Evolutionary conservation across 805 yeast species (phyloP), one percentile per base, ranked within the genome.

Genomic region (Wickerhamiella alocasiicola): DNA sequence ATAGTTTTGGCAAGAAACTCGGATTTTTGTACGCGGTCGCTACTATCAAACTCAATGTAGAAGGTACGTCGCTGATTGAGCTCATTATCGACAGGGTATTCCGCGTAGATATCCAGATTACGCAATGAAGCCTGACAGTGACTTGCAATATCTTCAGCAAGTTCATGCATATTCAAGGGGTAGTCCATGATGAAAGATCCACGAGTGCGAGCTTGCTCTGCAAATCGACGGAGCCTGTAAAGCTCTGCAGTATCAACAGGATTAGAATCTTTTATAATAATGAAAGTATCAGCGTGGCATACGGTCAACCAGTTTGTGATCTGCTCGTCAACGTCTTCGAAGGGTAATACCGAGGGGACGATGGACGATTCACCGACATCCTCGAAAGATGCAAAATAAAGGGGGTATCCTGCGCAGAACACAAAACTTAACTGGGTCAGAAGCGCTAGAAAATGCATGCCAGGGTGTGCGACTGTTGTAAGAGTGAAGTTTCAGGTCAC

Each of bases 1-100:
- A 81, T 46, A 3, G 81, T 65, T 15, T 66, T 65, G 39, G 79
- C 64, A 9, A 82, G 45, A 12, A 64, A 59, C 34, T 65, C 69
- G 48, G 71, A 32, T 30, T 43, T 43, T 20, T 42, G 42, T 9
- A 36, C 39, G 4, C 39, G 33, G 20, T 45, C 43, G n/a, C 36
- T 40, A 9, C 21, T 32, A 12, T 31, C 45, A 25, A 52, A 46
- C n/a, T 45, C 50, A 5, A 51, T 31, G 34, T 46, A 50, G 33
- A 40, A 48, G 7, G 52, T 49, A 32, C 54, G 46, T 16, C 27
- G 37, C 18, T 44, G 38, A 38, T 47, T 49, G 12, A 45, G 18
- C 18, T 42, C 46, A 9, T 31, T 32, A 32, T n/a, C 39, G 27
- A 39, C 39, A 19, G 42, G 44, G 5, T 29, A 18, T 9, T 26